These are phyloP conservation scores for Iris macrosiphon DNA, from an alignment of 106 monocot species.

Conservation along the genomic window DNA sequence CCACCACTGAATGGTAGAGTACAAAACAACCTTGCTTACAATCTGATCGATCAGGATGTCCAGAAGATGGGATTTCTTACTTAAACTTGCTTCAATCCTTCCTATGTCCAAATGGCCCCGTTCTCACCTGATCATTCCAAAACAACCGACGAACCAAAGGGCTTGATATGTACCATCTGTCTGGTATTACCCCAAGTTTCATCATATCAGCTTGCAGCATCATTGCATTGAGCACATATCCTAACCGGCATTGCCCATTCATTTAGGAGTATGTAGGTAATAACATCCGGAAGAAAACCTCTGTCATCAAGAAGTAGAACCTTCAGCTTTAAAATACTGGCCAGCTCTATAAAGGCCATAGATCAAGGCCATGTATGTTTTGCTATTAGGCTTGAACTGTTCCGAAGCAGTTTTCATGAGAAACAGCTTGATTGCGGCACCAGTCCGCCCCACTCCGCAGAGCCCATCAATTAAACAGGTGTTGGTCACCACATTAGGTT, in stretches of 20 bases:
- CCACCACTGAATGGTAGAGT: too few relatives aligned
- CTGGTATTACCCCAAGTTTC: conserved; percentile 24
- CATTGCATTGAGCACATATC: conserved; percentile 31
- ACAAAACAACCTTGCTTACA: too few relatives aligned
- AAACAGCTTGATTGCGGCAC: conserved; percentile 16
- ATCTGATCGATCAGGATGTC: too few relatives aligned
- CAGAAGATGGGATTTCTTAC: too few relatives aligned
- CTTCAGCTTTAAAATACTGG: conserved; percentile 22
- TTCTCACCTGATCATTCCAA: background rate
- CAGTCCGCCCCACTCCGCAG: conserved; percentile 19
- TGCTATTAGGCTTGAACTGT: conserved; percentile 9
- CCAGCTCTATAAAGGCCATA: conserved; percentile 23
- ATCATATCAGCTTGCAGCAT: conserved; percentile 40
- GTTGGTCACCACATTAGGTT: conserved; percentile 16
- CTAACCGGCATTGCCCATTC: conserved; percentile 12
- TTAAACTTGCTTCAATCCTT: background rate
- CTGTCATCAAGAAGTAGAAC: conserved; percentile 24
- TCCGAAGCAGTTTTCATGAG: conserved; percentile 5
- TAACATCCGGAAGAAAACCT: conserved; percentile 23
- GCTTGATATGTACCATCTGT: background rate
- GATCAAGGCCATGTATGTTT: conserved; percentile 27
- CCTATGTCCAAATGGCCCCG: background rate
- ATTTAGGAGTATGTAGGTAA: conserved; percentile 25
- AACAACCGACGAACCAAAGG: conserved; percentile 5
- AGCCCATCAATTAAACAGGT: conserved; percentile 27